Evolutionary conservation across 2,329 filamentous ascomycete species (phyloP).

Genomic region (Triangularia verruculosa): DNA sequence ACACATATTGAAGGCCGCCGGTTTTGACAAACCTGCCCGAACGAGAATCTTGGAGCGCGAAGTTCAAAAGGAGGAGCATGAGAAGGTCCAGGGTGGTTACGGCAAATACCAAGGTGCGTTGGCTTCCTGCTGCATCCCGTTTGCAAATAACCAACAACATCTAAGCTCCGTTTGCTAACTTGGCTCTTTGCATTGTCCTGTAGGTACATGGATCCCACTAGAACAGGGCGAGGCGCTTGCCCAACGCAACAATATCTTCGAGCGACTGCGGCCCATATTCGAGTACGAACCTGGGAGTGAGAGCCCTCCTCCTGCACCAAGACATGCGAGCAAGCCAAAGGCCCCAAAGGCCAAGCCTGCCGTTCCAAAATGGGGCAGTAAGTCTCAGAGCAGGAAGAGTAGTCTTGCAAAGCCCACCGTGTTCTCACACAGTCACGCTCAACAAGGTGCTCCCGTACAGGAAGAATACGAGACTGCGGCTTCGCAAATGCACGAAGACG

Average conservation of each 20-base stretch:
- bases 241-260: constrained; percentile 79
- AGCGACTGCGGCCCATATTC: constrained; percentile 82
- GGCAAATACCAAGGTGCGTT: constrained; percentile 89
- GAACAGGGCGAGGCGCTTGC: constrained; percentile 77
- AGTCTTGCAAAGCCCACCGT: constrained; percentile 18
- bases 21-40: constrained; percentile 93
- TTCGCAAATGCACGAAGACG: constrained; percentile 66
- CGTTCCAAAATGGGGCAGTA: constrained; percentile 58
- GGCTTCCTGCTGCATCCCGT: background rate
- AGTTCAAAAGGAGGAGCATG: constrained; percentile 92
- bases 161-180: constrained; percentile 8
- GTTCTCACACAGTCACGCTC: constrained; percentile 22
- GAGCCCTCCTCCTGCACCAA: constrained; percentile 89
- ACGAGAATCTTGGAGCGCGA: constrained; percentile 95
- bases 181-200: constrained; percentile 8
- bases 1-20: constrained; percentile 94
- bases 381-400: constrained; percentile 26
- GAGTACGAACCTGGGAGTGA: constrained; percentile 81
- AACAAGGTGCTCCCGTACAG: constrained; percentile 35
- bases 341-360: constrained; percentile 62
- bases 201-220: constrained; percentile 94
- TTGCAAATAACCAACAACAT: background rate
- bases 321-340: constrained; percentile 86
- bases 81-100: constrained; percentile 97
- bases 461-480: constrained; percentile 65